A percentile compares a stretch with the other conserved stretches of the same genome.
phyloP scores from a whole-genome alignment of 2,329 filamentous ascomycete species.

The Colletotrichum filicis region DNA sequence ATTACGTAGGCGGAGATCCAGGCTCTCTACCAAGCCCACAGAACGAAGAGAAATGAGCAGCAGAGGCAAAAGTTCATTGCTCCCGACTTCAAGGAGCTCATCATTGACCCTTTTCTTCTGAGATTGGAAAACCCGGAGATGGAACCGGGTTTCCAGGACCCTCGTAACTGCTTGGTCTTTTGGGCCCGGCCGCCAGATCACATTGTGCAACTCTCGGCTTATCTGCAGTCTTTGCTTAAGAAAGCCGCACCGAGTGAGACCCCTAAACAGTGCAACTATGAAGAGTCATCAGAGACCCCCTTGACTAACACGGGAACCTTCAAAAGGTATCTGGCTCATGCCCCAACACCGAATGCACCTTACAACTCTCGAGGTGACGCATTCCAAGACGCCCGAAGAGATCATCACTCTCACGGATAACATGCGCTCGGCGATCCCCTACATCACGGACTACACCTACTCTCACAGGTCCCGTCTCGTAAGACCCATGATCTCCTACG shows the following conservation, averaged over 20 bases:
- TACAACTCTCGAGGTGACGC: conserved; percentile 86
- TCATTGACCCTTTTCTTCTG: conserved; percentile 79
- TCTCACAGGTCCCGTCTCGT: conserved; percentile 78
- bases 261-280: neutral
- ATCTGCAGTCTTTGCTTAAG: conserved; percentile 75
- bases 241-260: conserved; percentile 75
- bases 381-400: conserved; percentile 77
- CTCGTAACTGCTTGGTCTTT: conserved; percentile 84
- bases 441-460: conserved; percentile 74
- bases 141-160: conserved; percentile 78
- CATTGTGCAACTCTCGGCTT: conserved; percentile 73
- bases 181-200: conserved; percentile 86
- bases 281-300: neutral
- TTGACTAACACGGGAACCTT: neutral
- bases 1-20: conserved; percentile 71
- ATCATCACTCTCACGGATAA: conserved; percentile 71
- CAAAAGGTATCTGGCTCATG: conserved; percentile 85
- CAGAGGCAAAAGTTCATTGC: conserved; percentile 81
- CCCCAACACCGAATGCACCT: conserved; percentile 82
- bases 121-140: conserved; percentile 73
- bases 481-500: conserved; percentile 85
- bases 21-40: conserved; percentile 77
- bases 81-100: conserved; percentile 74
- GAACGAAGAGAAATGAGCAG: conserved; percentile 78
- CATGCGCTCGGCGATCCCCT: conserved; percentile 66